Conservation (phyloP, 2,329 filamentous ascomycete species). For the Aspergillus chevalieri region DNA sequence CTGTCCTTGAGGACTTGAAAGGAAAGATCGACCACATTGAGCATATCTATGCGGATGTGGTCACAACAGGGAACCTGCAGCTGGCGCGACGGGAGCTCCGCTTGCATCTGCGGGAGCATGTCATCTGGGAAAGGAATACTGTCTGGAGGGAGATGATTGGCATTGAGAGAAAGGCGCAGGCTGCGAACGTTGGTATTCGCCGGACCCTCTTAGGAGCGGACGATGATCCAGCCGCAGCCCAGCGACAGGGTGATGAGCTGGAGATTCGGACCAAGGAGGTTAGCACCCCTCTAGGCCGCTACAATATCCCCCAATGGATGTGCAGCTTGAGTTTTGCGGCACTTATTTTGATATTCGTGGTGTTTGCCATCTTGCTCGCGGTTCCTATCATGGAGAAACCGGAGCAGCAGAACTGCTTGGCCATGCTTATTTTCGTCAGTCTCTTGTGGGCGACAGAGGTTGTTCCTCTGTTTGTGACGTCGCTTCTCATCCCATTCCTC, state of each 20-base stretch:
- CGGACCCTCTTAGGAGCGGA: conserved; percentile 74
- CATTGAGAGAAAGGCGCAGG: conserved; percentile 90
- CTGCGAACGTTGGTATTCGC: conserved; percentile 75
- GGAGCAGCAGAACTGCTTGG: conserved; percentile 94
- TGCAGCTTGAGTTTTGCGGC: conserved; percentile 75
- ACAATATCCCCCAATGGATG: conserved; percentile 73
- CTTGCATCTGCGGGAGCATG: conserved; percentile 87
- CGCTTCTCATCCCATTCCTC: conserved; percentile 85
- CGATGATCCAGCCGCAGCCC: conserved; percentile 59
- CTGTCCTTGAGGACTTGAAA: conserved; percentile 65
- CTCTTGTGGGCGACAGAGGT: conserved; percentile 95
- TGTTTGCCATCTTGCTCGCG: conserved; percentile 69
- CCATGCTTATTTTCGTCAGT: conserved; percentile 88
- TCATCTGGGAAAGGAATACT: conserved; percentile 97
- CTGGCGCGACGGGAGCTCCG: conserved; percentile 78
- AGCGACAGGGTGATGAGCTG: conserved; percentile 79
- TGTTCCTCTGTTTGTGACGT: conserved; percentile 94
- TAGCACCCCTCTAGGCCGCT: conserved; percentile 70
- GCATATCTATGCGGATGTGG: conserved; percentile 69
- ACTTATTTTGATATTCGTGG: conserved; percentile 60
- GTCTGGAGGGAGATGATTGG: conserved; percentile 99
- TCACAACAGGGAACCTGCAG: conserved; percentile 71
- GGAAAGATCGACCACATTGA: conserved; percentile 70
- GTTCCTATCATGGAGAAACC: conserved; percentile 76
- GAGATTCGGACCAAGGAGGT: conserved; percentile 62